A percentile compares a stretch with the other conserved stretches of the same genome.
Conservation (phyloP, 805 yeast species). For the Jamesozyma jinghongensis region DNA sequence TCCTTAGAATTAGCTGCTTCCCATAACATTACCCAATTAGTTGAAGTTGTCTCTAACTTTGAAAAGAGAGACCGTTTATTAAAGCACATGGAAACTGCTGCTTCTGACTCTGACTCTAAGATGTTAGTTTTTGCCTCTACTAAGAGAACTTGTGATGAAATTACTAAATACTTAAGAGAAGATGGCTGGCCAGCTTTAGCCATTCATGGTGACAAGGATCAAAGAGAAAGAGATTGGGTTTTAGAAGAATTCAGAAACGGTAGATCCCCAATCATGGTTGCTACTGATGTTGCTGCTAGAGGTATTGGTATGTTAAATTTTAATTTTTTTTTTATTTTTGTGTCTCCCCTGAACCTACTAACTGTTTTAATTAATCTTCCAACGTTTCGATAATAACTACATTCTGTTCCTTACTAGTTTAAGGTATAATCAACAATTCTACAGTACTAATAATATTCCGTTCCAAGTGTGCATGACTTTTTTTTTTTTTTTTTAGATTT, state of each 20-base stretch:
- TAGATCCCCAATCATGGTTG: conserved; percentile 94
- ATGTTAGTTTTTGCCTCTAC: conserved; percentile 89
- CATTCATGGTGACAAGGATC: conserved; percentile 97
- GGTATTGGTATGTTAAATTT: conserved; percentile 85
- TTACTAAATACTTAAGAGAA: conserved; percentile 80
- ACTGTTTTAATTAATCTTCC: conserved; percentile 8
- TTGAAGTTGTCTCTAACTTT: conserved; percentile 83
- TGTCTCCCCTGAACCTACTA: conserved; percentile 7
- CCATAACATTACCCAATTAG: conserved; percentile 87
- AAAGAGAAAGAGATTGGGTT: conserved; percentile 98
- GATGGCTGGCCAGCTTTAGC: conserved; percentile 99
- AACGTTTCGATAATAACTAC: neutral
- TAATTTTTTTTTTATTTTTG: conserved; percentile 9
- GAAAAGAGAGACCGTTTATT: conserved; percentile 89
- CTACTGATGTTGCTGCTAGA: conserved; percentile 99
- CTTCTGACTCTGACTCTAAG: conserved; percentile 62
- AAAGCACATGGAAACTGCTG: conserved; percentile 75
- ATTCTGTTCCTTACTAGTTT: too few relatives aligned
- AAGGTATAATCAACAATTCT: neutral
- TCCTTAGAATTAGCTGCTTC: conserved; percentile 94
- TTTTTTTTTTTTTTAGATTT: conserved; percentile 5
- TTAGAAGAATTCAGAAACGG: conserved; percentile 86
- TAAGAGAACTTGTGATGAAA: conserved; percentile 94
- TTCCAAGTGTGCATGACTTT: neutral
- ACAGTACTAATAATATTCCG: neutral